These are phyloP conservation scores for Erysimum cheiranthoides DNA, from an alignment of 345 rosid species.

Conservation along the genomic window DNA sequence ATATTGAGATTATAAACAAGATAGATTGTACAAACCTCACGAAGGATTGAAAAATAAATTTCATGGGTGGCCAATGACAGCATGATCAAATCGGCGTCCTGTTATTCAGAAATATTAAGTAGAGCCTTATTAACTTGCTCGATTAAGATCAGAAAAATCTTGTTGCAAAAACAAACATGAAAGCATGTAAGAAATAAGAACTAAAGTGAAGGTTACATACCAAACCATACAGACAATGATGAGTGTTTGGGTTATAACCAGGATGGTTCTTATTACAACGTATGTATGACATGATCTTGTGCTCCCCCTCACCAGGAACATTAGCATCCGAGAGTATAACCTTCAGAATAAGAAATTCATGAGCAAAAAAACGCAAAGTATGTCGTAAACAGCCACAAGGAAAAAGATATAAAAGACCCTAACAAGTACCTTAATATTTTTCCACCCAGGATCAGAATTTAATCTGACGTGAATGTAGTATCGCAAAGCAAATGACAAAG, in stretches of 20 bases:
- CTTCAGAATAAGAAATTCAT: slow-evolving; percentile 55
- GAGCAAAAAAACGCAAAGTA: slow-evolving; percentile 39
- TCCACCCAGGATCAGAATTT: slow-evolving; percentile 97
- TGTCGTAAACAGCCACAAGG: background rate
- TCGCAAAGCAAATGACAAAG: slow-evolving; percentile 82
- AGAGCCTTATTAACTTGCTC: slow-evolving; percentile 9
- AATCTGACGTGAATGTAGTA: slow-evolving; percentile 82
- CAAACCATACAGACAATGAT: slow-evolving; percentile 96
- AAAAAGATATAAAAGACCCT: background rate
- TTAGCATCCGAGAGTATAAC: slow-evolving; percentile 97
- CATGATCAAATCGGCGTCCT: slow-evolving; percentile 99
- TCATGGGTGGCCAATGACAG: slow-evolving; percentile 97
- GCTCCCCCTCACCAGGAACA: slow-evolving; percentile 99
- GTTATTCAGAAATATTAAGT: slow-evolving; percentile 23
- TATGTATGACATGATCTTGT: slow-evolving; percentile 87
- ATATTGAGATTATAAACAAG: slow-evolving; percentile 4
- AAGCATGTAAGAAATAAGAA: slow-evolving; percentile 6
- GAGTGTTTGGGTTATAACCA: slow-evolving; percentile 87
- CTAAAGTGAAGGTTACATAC: slow-evolving; percentile 58
- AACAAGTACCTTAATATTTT: slow-evolving; percentile 71
- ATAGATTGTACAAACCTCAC: slow-evolving; percentile 68
- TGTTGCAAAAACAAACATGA: slow-evolving; percentile 19
- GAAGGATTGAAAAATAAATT: slow-evolving; percentile 89
- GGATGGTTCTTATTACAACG: slow-evolving; percentile 92
- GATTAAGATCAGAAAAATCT: slow-evolving; percentile 17